A percentile compares a stretch with the other conserved stretches of the same genome.
These are phyloP conservation scores for Cryptosporidium bovis DNA, from an alignment of 169 alveolate genomes.

Conservation along the genomic window DNA sequence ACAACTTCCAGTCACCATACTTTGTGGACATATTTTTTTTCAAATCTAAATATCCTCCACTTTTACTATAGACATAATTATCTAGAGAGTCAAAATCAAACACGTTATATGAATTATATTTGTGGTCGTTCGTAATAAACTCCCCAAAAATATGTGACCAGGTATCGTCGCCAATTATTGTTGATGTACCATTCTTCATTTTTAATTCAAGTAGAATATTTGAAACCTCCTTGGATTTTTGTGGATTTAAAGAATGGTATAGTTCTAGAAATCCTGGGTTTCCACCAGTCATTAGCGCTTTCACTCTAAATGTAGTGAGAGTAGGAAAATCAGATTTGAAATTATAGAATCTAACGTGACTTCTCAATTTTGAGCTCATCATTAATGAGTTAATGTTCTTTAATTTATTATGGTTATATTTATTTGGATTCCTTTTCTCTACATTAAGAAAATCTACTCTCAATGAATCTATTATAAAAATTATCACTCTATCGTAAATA, in stretches of 20 bases:
- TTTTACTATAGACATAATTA: neutral
- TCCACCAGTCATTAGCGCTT: constrained; percentile 48
- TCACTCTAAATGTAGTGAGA: constrained; percentile 34
- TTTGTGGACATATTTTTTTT: neutral
- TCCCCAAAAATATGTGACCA: constrained; percentile 9
- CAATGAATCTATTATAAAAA: constrained; percentile 31
- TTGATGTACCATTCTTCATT: neutral
- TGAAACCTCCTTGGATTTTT: neutral
- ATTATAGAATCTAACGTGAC: constrained; percentile 41
- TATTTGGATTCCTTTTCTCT: constrained; percentile 11
- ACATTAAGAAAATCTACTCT: constrained; percentile 37
- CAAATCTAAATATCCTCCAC: neutral
- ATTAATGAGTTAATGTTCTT: constrained; percentile 6
- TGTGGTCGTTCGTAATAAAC: neutral
- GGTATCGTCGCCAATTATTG: constrained; percentile 43
- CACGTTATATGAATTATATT: constrained; percentile 14
- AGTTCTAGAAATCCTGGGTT: constrained; percentile 43
- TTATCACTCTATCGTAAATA: constrained; percentile 31
- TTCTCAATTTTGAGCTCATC: constrained; percentile 5
- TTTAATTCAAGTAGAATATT: constrained; percentile 16
- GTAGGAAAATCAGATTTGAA: constrained; percentile 56
- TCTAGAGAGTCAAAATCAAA: constrained; percentile 32
- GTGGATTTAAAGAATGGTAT: neutral
- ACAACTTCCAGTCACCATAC: constrained; percentile 33
- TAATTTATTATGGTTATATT: constrained; percentile 10